These are phyloP conservation scores for Polyplosphaeria fusca DNA, from an alignment of 495 filamentous ascomycete genomes.

Conservation along the genomic window DNA sequence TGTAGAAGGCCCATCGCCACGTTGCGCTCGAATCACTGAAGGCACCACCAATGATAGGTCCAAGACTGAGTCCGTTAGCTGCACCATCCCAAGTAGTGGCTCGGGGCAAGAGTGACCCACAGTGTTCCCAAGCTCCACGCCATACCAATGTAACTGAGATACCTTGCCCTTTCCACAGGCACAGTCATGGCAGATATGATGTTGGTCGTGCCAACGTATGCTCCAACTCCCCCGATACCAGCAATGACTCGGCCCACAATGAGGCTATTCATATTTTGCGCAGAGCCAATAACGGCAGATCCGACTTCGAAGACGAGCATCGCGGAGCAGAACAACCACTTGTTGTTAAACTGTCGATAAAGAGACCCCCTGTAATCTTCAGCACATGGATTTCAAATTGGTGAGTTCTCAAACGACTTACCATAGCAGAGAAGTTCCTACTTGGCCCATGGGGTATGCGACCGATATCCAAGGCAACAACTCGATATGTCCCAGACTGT, in stretches of 20 bases:
- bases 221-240: slow-evolving; percentile 30
- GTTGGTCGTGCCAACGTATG: slow-evolving; percentile 17
- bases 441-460: slow-evolving; percentile 9
- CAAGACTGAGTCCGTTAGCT: slow-evolving; percentile 1
- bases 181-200: slow-evolving; percentile 18
- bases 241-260: slow-evolving; percentile 42
- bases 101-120: not conserved
- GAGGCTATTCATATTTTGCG: slow-evolving; percentile 36
- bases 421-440: slow-evolving; percentile 8
- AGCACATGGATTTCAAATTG: not conserved
- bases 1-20: slow-evolving; percentile 36
- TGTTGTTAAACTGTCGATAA: slow-evolving; percentile 36
- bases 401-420: not conserved
- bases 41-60: slow-evolving; percentile 30
- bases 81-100: not conserved
- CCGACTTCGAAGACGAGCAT: slow-evolving; percentile 40
- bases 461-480: slow-evolving; percentile 32
- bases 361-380: slow-evolving; percentile 14
- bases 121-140: slow-evolving; percentile 20
- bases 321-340: slow-evolving; percentile 35
- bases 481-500: slow-evolving; percentile 18
- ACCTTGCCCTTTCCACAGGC: slow-evolving; percentile 3
- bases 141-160: slow-evolving; percentile 11
- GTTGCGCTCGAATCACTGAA: slow-evolving; percentile 20
- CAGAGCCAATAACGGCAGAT: slow-evolving; percentile 39